A percentile compares a stretch with the other conserved stretches of the same genome.
phyloP scores from a whole-genome alignment of 2,329 filamentous ascomycete genomes.

The Clonostachys sp. region DNA sequence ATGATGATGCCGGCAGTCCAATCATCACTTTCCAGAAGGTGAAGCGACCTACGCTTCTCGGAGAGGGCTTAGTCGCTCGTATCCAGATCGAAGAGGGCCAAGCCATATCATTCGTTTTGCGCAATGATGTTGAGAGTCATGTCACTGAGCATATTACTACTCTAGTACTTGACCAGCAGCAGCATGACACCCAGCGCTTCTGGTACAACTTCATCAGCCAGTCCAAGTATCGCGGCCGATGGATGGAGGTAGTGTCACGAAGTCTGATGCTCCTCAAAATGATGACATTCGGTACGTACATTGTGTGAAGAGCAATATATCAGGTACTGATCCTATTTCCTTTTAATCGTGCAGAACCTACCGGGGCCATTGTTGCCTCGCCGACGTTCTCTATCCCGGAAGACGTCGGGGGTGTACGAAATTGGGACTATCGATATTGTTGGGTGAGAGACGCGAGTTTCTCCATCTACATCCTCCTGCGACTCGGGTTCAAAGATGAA shows the following conservation, averaged over 20 bases:
- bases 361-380: slow-evolving; percentile 71
- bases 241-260: slow-evolving; percentile 66
- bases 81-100: slow-evolving; percentile 62
- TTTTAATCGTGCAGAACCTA: slow-evolving; percentile 48
- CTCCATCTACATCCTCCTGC: slow-evolving; percentile 72
- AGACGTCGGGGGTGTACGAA: slow-evolving; percentile 62
- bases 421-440: slow-evolving; percentile 72
- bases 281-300: slow-evolving; percentile 53
- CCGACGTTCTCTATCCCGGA: slow-evolving; percentile 77
- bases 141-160: slow-evolving; percentile 54
- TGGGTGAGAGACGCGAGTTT: slow-evolving; percentile 78
- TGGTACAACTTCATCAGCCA: slow-evolving; percentile 72
- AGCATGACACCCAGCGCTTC: slow-evolving; percentile 65
- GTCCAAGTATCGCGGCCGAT: slow-evolving; percentile 67
- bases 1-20: slow-evolving; percentile 36
- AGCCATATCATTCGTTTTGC: slow-evolving; percentile 63
- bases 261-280: slow-evolving; percentile 73
- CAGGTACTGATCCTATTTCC: not conserved
- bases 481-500: slow-evolving; percentile 71
- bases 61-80: slow-evolving; percentile 58
- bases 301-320: not conserved
- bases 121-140: slow-evolving; percentile 55
- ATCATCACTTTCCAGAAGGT: slow-evolving; percentile 50
- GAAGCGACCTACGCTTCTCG: slow-evolving; percentile 43
- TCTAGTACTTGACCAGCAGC: slow-evolving; percentile 53